phyloP scores from a whole-genome alignment of 1,284 basidiomycete genomes.

The Marasmius fiardii region DNA sequence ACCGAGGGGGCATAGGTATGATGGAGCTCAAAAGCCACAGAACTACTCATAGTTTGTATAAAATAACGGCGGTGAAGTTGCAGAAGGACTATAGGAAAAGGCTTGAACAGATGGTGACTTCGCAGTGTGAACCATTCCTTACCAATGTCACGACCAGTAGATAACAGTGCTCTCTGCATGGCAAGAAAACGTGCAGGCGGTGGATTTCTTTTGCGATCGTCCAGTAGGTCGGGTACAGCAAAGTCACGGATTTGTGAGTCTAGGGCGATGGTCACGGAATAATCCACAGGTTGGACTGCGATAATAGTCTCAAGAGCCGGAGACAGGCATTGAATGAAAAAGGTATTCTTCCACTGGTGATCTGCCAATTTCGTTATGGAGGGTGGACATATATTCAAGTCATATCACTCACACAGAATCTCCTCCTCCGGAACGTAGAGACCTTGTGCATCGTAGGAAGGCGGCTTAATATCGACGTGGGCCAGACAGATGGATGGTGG shows the following conservation, averaged over 20 bases:
- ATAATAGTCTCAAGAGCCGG: constrained; percentile 67
- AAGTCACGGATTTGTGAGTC: constrained; percentile 62
- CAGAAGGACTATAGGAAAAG: constrained; percentile 47
- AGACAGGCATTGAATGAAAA: constrained; percentile 61
- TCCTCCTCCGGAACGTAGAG: constrained; percentile 57
- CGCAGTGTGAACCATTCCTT: constrained; percentile 20
- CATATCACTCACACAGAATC: constrained; percentile 54
- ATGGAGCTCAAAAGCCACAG: constrained; percentile 55
- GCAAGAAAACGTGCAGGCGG: constrained; percentile 44
- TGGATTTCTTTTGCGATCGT: constrained; percentile 37
- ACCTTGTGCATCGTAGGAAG: constrained; percentile 53
- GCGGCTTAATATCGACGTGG: constrained; percentile 66
- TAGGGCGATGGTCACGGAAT: constrained; percentile 52
- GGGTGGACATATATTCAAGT: constrained; percentile 2
- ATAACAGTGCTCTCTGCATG: constrained; percentile 68
- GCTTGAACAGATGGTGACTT: constrained; percentile 6
- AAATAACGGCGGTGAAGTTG: constrained; percentile 77
- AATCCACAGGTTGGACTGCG: constrained; percentile 53
- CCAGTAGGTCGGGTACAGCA: constrained; percentile 52
- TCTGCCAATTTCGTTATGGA: constrained; percentile 33
- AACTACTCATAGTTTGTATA: constrained; percentile 62
- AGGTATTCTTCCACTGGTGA: constrained; percentile 72
- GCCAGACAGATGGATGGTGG: constrained; percentile 66
- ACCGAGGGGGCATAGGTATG: constrained; percentile 71
- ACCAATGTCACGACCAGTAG: constrained; percentile 69